Conservation (phyloP, 2,329 filamentous ascomycete species). For the Lachnellula cervina region DNA sequence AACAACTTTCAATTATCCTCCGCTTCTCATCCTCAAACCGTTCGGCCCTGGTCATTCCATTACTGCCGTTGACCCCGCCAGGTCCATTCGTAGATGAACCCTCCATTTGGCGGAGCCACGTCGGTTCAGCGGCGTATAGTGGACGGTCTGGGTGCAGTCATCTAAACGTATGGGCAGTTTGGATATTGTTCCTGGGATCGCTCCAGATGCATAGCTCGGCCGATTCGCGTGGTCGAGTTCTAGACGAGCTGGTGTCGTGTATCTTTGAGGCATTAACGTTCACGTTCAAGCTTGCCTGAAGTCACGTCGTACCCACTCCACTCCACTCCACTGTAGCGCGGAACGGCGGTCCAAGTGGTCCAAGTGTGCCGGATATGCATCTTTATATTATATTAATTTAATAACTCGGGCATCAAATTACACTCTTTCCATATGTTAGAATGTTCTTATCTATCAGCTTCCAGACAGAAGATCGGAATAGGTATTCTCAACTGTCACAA, state of each 20-base stretch:
- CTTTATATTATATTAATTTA: too few relatives aligned
- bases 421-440: too few relatives aligned
- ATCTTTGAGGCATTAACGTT: background rate
- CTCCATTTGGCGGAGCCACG: slow-evolving; percentile 33
- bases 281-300: background rate
- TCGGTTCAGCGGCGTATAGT: slow-evolving; percentile 14
- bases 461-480: too few relatives aligned
- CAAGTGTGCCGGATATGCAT: too few relatives aligned
- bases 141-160: slow-evolving; percentile 13
- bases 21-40: slow-evolving; percentile 95
- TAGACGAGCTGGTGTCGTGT: background rate
- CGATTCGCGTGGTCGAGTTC: slow-evolving; percentile 1
- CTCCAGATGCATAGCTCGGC: slow-evolving; percentile 17
- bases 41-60: slow-evolving; percentile 53
- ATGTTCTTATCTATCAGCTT: too few relatives aligned
- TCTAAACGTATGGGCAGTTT: slow-evolving; percentile 14
- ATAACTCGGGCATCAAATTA: too few relatives aligned
- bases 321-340: too few relatives aligned
- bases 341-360: background rate
- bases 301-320: background rate
- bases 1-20: slow-evolving; percentile 92
- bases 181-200: slow-evolving; percentile 1
- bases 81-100: slow-evolving; percentile 30
- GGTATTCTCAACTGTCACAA: too few relatives aligned
- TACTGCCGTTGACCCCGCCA: slow-evolving; percentile 28